These are phyloP conservation scores for Pseudocercospora fijiensis DNA, from an alignment of 2,329 filamentous ascomycete genomes.

Conservation along the genomic window DNA sequence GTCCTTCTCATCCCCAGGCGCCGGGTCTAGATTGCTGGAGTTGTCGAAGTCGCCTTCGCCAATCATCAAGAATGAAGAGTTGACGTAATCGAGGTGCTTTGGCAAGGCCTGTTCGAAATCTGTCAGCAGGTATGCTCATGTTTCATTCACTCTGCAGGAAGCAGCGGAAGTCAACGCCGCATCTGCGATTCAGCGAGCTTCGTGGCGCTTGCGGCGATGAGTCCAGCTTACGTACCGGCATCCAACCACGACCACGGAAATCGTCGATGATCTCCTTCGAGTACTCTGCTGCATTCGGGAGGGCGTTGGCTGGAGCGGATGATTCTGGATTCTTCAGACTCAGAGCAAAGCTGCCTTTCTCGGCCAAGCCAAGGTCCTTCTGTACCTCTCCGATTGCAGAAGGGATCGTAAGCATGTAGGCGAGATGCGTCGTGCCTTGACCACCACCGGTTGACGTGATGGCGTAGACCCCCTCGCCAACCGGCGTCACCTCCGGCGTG, in stretches of 20 bases:
- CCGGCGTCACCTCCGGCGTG: constrained; percentile 66
- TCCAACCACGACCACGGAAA: constrained; percentile 72
- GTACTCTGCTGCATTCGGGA: constrained; percentile 68
- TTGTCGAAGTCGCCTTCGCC: constrained; percentile 59
- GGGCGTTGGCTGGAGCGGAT: constrained; percentile 62
- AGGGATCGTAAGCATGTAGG: constrained; percentile 76
- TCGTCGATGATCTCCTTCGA: constrained; percentile 71
- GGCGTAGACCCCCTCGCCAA: constrained; percentile 84
- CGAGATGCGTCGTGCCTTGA: constrained; percentile 62
- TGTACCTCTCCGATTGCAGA: constrained; percentile 69
- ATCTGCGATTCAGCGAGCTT: too few species aligned
- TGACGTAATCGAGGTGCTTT: constrained; percentile 61
- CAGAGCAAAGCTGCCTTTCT: constrained; percentile 73
- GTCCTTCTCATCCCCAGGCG: constrained; percentile 57
- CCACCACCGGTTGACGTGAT: constrained; percentile 70
- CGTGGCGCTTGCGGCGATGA: too few species aligned
- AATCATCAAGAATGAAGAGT: constrained; percentile 75
- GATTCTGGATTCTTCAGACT: constrained; percentile 77
- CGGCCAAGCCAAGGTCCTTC: constrained; percentile 67
- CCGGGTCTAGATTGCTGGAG: constrained; percentile 55
- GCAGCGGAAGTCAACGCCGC: too few species aligned
- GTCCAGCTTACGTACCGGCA: constrained; percentile 60
- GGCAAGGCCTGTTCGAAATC: constrained; percentile 51
- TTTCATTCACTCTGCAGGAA: too few species aligned
- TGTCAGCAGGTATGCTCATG: too few species aligned